Conservation (phyloP, 768 basidiomycete species). For the Neoboletus magnificus region DNA sequence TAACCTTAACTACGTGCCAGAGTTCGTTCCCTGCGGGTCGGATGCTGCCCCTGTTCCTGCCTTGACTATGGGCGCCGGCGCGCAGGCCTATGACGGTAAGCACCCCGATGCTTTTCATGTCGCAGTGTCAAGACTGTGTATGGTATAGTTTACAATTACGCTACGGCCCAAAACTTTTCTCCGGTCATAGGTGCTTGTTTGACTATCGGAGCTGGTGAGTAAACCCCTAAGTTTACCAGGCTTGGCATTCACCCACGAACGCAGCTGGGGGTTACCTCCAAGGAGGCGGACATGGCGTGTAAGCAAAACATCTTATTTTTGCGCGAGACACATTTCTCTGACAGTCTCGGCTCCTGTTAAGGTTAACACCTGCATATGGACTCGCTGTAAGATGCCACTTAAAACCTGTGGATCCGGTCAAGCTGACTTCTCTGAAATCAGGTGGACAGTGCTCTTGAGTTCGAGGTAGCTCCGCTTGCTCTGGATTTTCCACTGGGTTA, state of each 20-base stretch:
- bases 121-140: neutral
- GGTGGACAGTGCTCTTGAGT: slow-evolving; percentile 47
- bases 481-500: neutral
- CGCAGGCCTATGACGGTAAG: slow-evolving; percentile 13
- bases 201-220: slow-evolving; percentile 20
- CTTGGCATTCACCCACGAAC: neutral
- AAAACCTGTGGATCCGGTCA: neutral
- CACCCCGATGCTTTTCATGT: neutral
- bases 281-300: slow-evolving; percentile 47
- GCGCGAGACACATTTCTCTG: neutral
- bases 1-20: slow-evolving; percentile 9
- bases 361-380: slow-evolving; percentile 39
- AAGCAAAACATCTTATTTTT: neutral
- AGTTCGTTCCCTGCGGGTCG: slow-evolving; percentile 22
- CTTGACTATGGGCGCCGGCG: slow-evolving; percentile 19
- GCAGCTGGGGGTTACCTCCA: slow-evolving; percentile 47
- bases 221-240: neutral
- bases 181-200: slow-evolving; percentile 18
- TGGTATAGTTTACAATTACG: slow-evolving; percentile 17
- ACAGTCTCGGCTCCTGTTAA: neutral
- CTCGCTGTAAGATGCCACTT: slow-evolving; percentile 32
- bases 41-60: slow-evolving; percentile 12
- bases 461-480: slow-evolving; percentile 20
- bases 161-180: slow-evolving; percentile 12
- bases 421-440: slow-evolving; percentile 11